phyloP scores from a whole-genome alignment of 768 basidiomycete genomes.

The Boletellus emodensis region DNA sequence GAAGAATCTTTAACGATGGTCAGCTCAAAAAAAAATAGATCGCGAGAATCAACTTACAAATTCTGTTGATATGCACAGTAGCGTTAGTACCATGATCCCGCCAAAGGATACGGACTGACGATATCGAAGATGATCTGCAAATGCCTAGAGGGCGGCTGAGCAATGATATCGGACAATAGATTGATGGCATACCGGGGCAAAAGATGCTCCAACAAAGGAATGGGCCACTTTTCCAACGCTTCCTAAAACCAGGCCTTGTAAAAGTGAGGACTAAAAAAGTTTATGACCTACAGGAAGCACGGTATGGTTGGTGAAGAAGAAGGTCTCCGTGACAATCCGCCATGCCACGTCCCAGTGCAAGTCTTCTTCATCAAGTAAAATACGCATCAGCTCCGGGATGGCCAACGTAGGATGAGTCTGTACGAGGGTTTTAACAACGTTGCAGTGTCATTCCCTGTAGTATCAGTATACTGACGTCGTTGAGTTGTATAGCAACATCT shows the following conservation, averaged over 20 bases:
- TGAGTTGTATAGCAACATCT: conserved; percentile 94
- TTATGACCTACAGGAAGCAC: conserved; percentile 69
- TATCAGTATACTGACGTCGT: conserved; percentile 55
- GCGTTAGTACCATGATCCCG: conserved; percentile 15
- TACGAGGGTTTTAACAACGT: not conserved
- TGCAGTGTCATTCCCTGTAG: not conserved
- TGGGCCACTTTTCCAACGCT: conserved; percentile 89
- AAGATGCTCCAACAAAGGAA: conserved; percentile 79
- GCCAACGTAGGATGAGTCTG: conserved; percentile 95
- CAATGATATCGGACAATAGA: not conserved
- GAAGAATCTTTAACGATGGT: conserved; percentile 39
- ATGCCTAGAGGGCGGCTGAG: conserved; percentile 43
- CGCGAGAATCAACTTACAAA: conserved; percentile 19
- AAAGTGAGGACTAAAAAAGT: not conserved
- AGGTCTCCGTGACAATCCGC: conserved; percentile 83
- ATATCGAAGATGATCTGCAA: conserved; percentile 93
- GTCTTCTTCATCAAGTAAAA: conserved; percentile 90
- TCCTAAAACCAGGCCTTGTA: conserved; percentile 41
- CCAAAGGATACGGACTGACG: conserved; percentile 40
- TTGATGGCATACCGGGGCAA: conserved; percentile 58
- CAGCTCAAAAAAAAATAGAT: not conserved
- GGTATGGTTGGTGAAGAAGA: conserved; percentile 96
- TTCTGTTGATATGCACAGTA: conserved; percentile 30
- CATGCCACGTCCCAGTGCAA: conserved; percentile 80
- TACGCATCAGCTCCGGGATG: conserved; percentile 92